Evolutionary conservation across 2,329 filamentous ascomycete species (phyloP).

Genomic region (Waltergamsia citrina): DNA sequence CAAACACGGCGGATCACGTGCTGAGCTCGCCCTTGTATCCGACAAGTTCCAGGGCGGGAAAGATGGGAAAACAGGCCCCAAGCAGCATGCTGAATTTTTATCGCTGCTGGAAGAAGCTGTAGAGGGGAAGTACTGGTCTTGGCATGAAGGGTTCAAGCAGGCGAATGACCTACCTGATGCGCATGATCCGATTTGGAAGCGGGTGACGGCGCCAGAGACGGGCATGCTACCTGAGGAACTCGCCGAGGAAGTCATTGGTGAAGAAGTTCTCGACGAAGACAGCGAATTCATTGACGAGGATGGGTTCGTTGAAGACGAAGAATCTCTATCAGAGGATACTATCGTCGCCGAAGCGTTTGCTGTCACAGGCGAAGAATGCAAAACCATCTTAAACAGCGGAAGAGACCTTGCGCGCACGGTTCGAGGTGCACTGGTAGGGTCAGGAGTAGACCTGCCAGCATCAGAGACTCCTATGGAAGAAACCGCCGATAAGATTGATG

Average conservation of each 20-base stretch:
- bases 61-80: neutral
- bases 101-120: neutral
- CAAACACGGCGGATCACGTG: conserved; percentile 38
- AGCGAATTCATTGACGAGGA: neutral
- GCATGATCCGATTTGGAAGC: neutral
- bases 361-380: no score
- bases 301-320: neutral
- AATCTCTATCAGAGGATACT: no score
- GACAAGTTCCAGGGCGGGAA: neutral
- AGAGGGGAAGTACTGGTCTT: conserved; percentile 4
- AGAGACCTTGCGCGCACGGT: no score
- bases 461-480: no score
- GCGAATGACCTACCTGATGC: conserved; percentile 6
- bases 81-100: neutral
- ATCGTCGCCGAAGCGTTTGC: no score
- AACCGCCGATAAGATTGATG: no score
- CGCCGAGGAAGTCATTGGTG: no score
- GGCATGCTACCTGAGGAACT: no score
- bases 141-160: conserved; percentile 12
- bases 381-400: no score
- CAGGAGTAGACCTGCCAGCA: no score
- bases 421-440: no score
- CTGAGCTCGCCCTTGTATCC: conserved; percentile 33
- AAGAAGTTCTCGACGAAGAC: neutral
- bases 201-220: neutral